Evolutionary conservation across 805 yeast species (phyloP).

Genomic region (Candida nemodendra): DNA sequence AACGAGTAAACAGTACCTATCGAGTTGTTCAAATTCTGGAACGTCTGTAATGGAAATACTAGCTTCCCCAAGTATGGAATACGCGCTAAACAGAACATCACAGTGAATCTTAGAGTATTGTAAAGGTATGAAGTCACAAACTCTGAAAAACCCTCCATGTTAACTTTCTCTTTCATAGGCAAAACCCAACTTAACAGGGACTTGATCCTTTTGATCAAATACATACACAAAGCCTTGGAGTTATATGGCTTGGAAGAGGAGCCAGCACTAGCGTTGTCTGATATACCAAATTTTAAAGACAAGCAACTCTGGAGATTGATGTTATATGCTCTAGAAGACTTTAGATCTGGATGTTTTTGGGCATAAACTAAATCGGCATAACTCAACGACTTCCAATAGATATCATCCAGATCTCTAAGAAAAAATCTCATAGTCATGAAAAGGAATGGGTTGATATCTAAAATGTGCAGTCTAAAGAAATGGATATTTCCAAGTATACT

Average conservation of each 20-base stretch:
- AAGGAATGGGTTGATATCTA: slow-evolving; percentile 41
- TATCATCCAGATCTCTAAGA: slow-evolving; percentile 39
- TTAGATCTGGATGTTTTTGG: slow-evolving; percentile 40
- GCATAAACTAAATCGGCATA: slow-evolving; percentile 39
- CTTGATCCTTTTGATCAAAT: slow-evolving; percentile 3
- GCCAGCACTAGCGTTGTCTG: neutral
- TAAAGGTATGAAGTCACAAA: slow-evolving; percentile 29
- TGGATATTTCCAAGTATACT: slow-evolving; percentile 21
- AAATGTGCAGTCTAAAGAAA: slow-evolving; percentile 37
- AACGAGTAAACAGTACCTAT: slow-evolving; percentile 48
- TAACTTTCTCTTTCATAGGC: slow-evolving; percentile 6
- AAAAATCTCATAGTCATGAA: slow-evolving; percentile 37
- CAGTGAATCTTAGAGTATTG: slow-evolving; percentile 30
- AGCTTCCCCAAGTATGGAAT: slow-evolving; percentile 44
- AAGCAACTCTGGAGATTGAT: slow-evolving; percentile 2
- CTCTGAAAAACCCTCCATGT: slow-evolving; percentile 13
- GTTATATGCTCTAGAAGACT: slow-evolving; percentile 18
- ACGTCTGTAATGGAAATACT: slow-evolving; percentile 42
- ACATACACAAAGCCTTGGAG: slow-evolving; percentile 1
- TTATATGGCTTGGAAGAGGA: slow-evolving; percentile 1
- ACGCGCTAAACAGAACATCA: slow-evolving; percentile 34
- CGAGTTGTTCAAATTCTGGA: slow-evolving; percentile 41
- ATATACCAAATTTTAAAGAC: neutral
- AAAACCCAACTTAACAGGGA: neutral
- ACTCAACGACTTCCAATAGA: slow-evolving; percentile 38